A percentile compares a stretch with the other conserved stretches of the same genome.
phyloP scores from a whole-genome alignment of 192 early-diverging fungal genomes.

The Phlyctochytrium bullatum region DNA sequence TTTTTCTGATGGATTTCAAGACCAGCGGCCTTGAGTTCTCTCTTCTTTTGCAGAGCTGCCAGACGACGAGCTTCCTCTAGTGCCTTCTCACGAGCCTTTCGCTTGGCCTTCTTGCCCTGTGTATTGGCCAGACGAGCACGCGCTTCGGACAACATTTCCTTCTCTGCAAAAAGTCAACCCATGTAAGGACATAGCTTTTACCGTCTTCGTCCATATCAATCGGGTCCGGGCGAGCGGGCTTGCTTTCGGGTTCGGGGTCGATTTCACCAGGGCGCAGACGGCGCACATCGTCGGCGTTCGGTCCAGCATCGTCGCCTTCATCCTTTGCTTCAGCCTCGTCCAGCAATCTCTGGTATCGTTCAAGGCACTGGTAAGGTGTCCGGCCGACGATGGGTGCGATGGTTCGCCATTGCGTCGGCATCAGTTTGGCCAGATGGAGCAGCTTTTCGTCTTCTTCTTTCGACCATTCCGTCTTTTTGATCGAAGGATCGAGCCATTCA shows the following conservation, averaged over 20 bases:
- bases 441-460: conserved; percentile 98
- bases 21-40: conserved; percentile 97
- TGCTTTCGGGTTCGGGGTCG: conserved; percentile 94
- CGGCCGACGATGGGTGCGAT: conserved; percentile 98
- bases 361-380: conserved; percentile 94
- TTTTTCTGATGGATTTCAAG: conserved; percentile 66
- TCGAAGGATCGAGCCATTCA: conserved; percentile 98
- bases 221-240: conserved; percentile 96
- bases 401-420: conserved; percentile 98
- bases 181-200: conserved; percentile 11
- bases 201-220: conserved; percentile 98
- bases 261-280: conserved; percentile 91
- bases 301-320: conserved; percentile 68
- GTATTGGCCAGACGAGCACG: conserved; percentile 98
- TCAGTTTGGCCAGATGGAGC: conserved; percentile 93
- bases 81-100: conserved; percentile 97
- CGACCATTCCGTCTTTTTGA: conserved; percentile 99
- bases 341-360: conserved; percentile 90
- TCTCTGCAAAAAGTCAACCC: conserved; percentile 58
- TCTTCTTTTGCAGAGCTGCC: conserved; percentile 84
- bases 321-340: conserved; percentile 94
- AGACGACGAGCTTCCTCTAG: conserved; percentile 92
- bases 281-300: conserved; percentile 80
- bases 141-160: conserved; percentile 99
- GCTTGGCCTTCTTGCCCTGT: conserved; percentile 98